Base-by-base conservation (phyloP, 2,329 filamentous ascomycete species). In the Cercospora canescens region DNA sequence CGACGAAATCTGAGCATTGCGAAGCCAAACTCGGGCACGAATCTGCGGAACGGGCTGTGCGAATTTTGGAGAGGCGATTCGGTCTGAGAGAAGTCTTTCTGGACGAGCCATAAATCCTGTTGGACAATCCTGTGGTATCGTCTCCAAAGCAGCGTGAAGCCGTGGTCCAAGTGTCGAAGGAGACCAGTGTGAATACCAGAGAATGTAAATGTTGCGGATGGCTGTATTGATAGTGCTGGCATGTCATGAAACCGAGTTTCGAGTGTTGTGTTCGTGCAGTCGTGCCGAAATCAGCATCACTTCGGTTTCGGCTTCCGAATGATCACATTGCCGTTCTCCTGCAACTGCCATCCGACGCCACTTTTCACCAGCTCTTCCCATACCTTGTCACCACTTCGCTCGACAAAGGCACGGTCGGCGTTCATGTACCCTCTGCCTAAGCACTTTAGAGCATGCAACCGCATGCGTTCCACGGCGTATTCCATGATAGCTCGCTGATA, bases 261-360 rank as follows among this genome's bases (percentile, higher is more conserved):
- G 26, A 4, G 12, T n/a, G 45, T 9, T 3, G 12, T 6, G 24
- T 52, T 52, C 45, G 5, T 26, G 8, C 6, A 52, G 52, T 56
- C n/a, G 28, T 35, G 30, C 52, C 35, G 32, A 2, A 35, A 34
- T 14, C 41, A 30, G 8, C 45, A 24, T 63, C 50, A 67, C 69
- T 80, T 81, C 32, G 72, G 72, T 73, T 86, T 87, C 6, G 82
- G 81, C 75, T 85, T 87, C 70, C 91, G 86, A 75, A 98, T 94
- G n/a, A 93, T 83, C 34, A 97, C 89, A 73, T 82, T 90, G 50
- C 86, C 89, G 59, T 73, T 72, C 28, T 81, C 81, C 45, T 92
- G 89, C 73, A 92, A 81, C 74, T 93, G 87, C 95, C 95, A 99
- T 0, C 93, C 93, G 1, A 98, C 90, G 2, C 88, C 88, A 74